Percentiles rank a stretch among this genome's conserved stretches.
Evolutionary conservation across 345 rosid genomes (phyloP).

Genomic region (Kernera saxatilis): DNA sequence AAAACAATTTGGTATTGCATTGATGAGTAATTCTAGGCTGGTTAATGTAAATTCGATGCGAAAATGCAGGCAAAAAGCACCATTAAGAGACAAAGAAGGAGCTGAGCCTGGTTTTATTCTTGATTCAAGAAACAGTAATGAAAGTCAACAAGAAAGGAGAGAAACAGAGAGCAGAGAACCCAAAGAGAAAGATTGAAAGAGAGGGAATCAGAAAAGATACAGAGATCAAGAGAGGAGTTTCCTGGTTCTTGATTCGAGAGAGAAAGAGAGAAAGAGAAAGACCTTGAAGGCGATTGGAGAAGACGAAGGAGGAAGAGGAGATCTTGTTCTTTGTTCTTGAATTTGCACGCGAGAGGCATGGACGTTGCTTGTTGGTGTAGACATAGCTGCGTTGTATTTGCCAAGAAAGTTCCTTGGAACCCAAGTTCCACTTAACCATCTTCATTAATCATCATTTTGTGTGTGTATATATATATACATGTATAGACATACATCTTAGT

Average conservation of each 20-base stretch:
- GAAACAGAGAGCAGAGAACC: background rate
- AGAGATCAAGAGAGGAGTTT: slow-evolving; percentile 4
- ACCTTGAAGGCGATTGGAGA: slow-evolving; percentile 41
- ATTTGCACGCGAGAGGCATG: slow-evolving; percentile 29
- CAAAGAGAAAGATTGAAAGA: background rate
- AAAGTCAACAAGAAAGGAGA: background rate
- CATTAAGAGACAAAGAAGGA: background rate
- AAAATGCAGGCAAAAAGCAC: background rate
- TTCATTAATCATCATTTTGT: slow-evolving; percentile 26
- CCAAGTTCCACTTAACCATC: slow-evolving; percentile 21
- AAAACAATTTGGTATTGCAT: background rate
- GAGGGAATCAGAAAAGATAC: background rate
- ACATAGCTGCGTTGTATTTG: slow-evolving; percentile 23
- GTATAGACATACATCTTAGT: background rate
- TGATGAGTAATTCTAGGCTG: background rate
- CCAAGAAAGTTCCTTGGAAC: slow-evolving; percentile 4
- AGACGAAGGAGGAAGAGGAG: slow-evolving; percentile 19
- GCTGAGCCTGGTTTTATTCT: background rate
- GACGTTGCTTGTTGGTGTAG: slow-evolving; percentile 18
- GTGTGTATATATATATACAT: background rate
- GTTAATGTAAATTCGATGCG: background rate
- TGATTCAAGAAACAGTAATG: background rate
- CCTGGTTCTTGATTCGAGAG: background rate
- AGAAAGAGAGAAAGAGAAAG: slow-evolving; percentile 1
- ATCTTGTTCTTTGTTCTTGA: slow-evolving; percentile 30